A percentile compares a stretch with the other conserved stretches of the same genome.
These are phyloP conservation scores for Carallia brachiata DNA, from an alignment of 345 rosid species.

Conservation along the genomic window DNA sequence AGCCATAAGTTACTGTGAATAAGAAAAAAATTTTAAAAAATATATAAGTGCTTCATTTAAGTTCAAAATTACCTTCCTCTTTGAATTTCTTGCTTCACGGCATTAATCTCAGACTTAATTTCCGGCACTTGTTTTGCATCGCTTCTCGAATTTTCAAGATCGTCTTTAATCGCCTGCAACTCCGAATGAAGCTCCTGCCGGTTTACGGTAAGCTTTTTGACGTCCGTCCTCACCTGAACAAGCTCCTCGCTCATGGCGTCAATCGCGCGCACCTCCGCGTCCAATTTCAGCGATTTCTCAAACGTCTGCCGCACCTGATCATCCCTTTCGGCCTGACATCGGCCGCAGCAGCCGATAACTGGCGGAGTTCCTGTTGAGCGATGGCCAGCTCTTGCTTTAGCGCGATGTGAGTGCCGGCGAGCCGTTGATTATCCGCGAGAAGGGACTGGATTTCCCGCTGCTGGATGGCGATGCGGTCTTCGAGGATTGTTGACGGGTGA, in stretches of 20 bases:
- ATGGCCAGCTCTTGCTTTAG: constrained; percentile 62
- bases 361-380: constrained; percentile 55
- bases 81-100: constrained; percentile 47
- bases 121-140: constrained; percentile 41
- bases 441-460: constrained; percentile 72
- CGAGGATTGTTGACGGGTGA: constrained; percentile 36
- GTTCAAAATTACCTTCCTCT: constrained; percentile 60
- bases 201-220: constrained; percentile 35
- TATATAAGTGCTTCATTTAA: too few species aligned
- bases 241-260: constrained; percentile 54
- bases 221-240: constrained; percentile 51
- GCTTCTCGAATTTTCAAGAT: constrained; percentile 44
- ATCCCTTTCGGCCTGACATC: constrained; percentile 61
- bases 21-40: too few species aligned
- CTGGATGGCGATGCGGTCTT: constrained; percentile 69
- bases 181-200: constrained; percentile 45
- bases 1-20: too few species aligned
- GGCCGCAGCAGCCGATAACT: constrained; percentile 41
- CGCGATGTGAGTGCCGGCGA: constrained; percentile 60
- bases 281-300: constrained; percentile 62
- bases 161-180: constrained; percentile 39
- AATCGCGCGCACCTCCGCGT: constrained; percentile 57
- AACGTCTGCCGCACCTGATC: constrained; percentile 61
- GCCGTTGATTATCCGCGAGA: constrained; percentile 59
- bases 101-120: constrained; percentile 52